These are phyloP conservation scores for Apiospora phragmitis DNA, from an alignment of 2,329 filamentous ascomycete species.

Conservation along the genomic window DNA sequence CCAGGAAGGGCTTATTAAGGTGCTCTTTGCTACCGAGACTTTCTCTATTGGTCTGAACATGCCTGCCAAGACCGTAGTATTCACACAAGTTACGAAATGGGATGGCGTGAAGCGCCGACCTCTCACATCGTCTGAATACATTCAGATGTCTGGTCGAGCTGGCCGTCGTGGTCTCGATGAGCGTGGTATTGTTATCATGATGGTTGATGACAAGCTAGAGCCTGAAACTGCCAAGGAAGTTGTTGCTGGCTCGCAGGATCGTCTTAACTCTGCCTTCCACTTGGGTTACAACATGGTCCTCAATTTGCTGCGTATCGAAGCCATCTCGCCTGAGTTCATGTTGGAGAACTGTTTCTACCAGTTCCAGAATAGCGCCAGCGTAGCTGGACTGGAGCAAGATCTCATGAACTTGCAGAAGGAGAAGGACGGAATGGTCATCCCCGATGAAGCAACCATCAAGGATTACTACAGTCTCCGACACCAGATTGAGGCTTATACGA, in stretches of 20 bases:
- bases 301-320: constrained; percentile 94
- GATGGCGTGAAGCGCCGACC: constrained; percentile 81
- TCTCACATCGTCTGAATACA: constrained; percentile 92
- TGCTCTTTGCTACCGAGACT: constrained; percentile 95
- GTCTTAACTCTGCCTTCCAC: constrained; percentile 96
- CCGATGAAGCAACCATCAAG: constrained; percentile 84
- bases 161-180: constrained; percentile 97
- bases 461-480: constrained; percentile 92
- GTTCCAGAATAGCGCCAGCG: constrained; percentile 92
- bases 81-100: constrained; percentile 93
- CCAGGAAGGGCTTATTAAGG: constrained; percentile 97
- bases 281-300: constrained; percentile 99
- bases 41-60: constrained; percentile 99
- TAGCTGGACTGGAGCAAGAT: constrained; percentile 81
- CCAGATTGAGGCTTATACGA: constrained; percentile 78
- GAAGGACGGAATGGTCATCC: constrained; percentile 71
- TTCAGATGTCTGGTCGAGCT: constrained; percentile 97
- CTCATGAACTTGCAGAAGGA: constrained; percentile 76
- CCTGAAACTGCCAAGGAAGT: constrained; percentile 92
- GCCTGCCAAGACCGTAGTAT: constrained; percentile 99
- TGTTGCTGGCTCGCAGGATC: constrained; percentile 94
- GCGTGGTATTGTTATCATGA: constrained; percentile 98
- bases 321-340: constrained; percentile 99
- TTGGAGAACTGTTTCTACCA: constrained; percentile 97
- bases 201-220: constrained; percentile 96